Conservation (phyloP, 495 filamentous ascomycete species). For the Xylaria telfairii region DNA sequence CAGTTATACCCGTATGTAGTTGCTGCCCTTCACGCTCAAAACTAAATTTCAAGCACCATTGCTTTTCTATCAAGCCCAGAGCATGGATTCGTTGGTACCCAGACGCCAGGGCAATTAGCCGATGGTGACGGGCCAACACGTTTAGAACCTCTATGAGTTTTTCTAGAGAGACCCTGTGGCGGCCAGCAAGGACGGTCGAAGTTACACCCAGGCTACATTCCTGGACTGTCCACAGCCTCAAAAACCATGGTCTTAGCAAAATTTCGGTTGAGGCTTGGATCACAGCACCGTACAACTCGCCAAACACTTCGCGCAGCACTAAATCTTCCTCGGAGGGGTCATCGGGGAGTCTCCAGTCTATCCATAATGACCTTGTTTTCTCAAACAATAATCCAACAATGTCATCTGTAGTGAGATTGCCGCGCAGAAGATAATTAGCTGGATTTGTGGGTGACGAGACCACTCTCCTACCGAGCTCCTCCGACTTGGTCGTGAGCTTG, state of each 20-base stretch:
- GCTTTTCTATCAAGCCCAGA: not conserved
- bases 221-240: not conserved
- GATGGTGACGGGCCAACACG: not conserved
- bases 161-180: not conserved
- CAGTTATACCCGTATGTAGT: not conserved
- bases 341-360: not conserved
- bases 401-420: not conserved
- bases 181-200: not conserved
- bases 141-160: not conserved
- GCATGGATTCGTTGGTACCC: not conserved
- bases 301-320: not conserved
- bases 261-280: not conserved
- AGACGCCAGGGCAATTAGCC: not conserved
- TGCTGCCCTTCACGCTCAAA: not conserved
- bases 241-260: slow-evolving; percentile 6
- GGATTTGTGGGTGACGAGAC: not conserved
- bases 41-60: not conserved
- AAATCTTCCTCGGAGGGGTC: not conserved
- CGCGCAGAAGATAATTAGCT: not conserved
- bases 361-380: not conserved
- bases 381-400: not conserved
- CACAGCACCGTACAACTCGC: not conserved
- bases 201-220: not conserved
- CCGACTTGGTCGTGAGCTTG: not conserved
- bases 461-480: not conserved